Evolutionary conservation across 2,329 filamentous ascomycete genomes (phyloP), one percentile per base, ranked within the genome.

Genomic region (Monosporascus cannonballus): DNA sequence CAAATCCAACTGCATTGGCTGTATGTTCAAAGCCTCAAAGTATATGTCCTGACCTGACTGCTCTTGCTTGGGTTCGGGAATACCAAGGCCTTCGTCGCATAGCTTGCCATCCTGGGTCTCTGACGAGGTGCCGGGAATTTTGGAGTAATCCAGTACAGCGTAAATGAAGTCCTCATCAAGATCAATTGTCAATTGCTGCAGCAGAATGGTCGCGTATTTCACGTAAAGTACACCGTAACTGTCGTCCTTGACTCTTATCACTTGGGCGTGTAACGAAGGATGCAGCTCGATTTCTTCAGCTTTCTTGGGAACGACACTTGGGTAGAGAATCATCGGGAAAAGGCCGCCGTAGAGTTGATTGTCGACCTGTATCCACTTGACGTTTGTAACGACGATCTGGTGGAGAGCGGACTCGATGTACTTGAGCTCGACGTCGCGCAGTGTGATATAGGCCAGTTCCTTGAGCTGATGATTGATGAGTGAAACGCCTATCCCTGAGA

Each of bases 311-410:
- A 99, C 94, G 9, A 99, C 94, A 71, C 92, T 96, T 6, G 94
- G 94, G 68, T 99, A 99, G 53, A 99, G 78, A 30, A 99, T 84
- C 73, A 99, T 96, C 0, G 94, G 94, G 78, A 99, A 99, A 61
- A 99, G 92, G 25, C 95, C 94, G 27, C 95, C 95, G 64, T 99
- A 99, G 15, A 99, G 82, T 70, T 99, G 94, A 63, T 99, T 99
- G 71, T 99, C 94, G 61, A 99, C 89, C 71, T 99, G 94, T 27
- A 99, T 94, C 95, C 95, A 99, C 70, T 99, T 97, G 67, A 97
- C 87, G 0, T 90, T 89, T 49, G 94, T 77, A 47, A 90, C 93
- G 56, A 96, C 73, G 1, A 91, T 97, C 71, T 99, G 94, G 66
- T 96, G 96, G 17, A 96, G 76, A 18, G 85, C 82, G n/a, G 94